Base-by-base conservation (phyloP, 2,329 filamentous ascomycete genomes). In the Exophiala viscosa region DNA sequence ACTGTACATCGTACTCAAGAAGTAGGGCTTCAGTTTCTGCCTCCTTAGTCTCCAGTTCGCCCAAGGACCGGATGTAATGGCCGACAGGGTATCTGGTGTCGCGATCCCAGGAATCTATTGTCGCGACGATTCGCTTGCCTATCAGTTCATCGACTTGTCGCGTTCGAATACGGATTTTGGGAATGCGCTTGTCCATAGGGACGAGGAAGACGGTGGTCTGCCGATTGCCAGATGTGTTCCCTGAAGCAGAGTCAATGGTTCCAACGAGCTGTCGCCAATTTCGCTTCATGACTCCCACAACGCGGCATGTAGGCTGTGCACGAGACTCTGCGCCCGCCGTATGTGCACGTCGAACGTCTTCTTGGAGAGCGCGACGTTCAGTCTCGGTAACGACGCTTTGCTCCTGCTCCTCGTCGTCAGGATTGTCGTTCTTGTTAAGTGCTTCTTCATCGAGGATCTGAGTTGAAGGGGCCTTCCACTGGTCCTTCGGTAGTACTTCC, bases 201-300 rank as follows among this genome's bases (percentile, higher is more conserved):
- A 97, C 84, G 14, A 99, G 79, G 71, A 99, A 99, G 11, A 99
- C 90, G 13, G 83, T 95, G 67, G 96, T 90, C 67, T 95, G 90
- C 64, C 87, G 87, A 53, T 90, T 82, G 28, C 89, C 90, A 64
- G 85, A 86, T 44, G 90, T 86, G 1, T 91, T 95, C 9, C 87
- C 88, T 45, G 86, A 85, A 2, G 41, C 31, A 5, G 52, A 23
- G 67, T 99, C 93, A 51, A 99, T 86, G 66, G 96, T 91, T 2
- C 93, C 93, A 57, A 99, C 93, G 63, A 96, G 97, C 70, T 97
- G 95, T 55, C 93, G 82, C 93, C 93, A 99, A 69, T 97, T 97
- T 47, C 93, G 84, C 73, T 95, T 96, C 67, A 96, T 83, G 18
- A 97, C 80, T 43, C 93, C 93, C 5, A 97, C 90, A 10, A 99